Percentiles rank a stretch among this genome's conserved stretches.
phyloP scores from a whole-genome alignment of 257 asterid species.

The Thymus quinquecostatus region DNA sequence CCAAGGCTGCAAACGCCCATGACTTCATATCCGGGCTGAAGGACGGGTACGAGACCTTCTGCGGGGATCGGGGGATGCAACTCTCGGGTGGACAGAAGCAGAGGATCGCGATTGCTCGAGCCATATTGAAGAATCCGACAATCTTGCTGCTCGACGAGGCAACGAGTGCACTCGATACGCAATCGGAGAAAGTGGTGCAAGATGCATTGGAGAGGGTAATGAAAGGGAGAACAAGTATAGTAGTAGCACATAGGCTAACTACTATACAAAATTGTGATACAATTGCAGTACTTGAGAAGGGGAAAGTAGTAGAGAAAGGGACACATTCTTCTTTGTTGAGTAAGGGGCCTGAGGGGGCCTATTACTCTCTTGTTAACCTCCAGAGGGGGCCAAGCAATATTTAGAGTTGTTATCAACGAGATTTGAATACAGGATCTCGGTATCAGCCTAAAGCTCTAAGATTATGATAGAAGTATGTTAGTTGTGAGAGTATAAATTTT shows the following conservation, averaged over 20 bases:
- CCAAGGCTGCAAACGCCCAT: slow-evolving; percentile 87
- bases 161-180: slow-evolving; percentile 88
- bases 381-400: neutral
- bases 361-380: no score
- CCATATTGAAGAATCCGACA: slow-evolving; percentile 82
- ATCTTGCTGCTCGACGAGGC: slow-evolving; percentile 95
- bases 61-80: slow-evolving; percentile 91
- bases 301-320: no score
- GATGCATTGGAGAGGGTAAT: slow-evolving; percentile 90
- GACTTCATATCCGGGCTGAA: slow-evolving; percentile 84
- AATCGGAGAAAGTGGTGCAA: slow-evolving; percentile 86
- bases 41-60: slow-evolving; percentile 70
- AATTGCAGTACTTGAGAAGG: no score
- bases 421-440: no score
- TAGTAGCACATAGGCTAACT: slow-evolving; percentile 73
- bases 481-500: no score
- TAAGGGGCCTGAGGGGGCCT: no score
- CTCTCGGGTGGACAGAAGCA: slow-evolving; percentile 95
- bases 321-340: no score
- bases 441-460: no score
- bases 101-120: slow-evolving; percentile 88
- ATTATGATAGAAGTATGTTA: no score
- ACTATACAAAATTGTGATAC: no score
- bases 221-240: slow-evolving; percentile 86
- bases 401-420: no score